These are phyloP conservation scores for Mycena chlorophos DNA, from an alignment of 768 basidiomycete genomes.

Conservation along the genomic window DNA sequence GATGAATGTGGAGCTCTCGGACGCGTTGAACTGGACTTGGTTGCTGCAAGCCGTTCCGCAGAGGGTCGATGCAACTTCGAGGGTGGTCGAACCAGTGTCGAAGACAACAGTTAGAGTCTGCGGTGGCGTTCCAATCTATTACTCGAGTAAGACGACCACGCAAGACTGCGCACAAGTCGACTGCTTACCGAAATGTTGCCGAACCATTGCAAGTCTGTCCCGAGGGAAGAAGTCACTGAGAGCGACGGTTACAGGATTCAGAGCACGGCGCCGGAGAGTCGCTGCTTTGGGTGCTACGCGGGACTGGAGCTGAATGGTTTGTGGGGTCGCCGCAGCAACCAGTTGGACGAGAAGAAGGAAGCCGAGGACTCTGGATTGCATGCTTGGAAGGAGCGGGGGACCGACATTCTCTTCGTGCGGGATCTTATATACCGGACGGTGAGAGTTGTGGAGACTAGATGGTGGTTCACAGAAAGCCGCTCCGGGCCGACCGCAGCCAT, in stretches of 20 bases:
- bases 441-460: too few relatives aligned
- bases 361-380: too few relatives aligned
- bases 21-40: slow-evolving; percentile 48
- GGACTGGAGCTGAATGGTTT: slow-evolving; percentile 15
- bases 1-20: slow-evolving; percentile 52
- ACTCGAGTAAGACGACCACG: slow-evolving; percentile 58
- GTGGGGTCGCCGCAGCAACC: slow-evolving; percentile 7
- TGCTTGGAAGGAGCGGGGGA: too few relatives aligned
- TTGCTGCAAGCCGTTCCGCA: slow-evolving; percentile 31
- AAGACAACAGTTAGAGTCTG: slow-evolving; percentile 53
- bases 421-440: too few relatives aligned
- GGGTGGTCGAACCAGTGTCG: slow-evolving; percentile 49
- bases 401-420: too few relatives aligned
- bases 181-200: too few relatives aligned
- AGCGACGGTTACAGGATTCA: slow-evolving; percentile 42
- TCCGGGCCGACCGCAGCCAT: too few relatives aligned
- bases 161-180: too few relatives aligned
- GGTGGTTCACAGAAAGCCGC: too few relatives aligned
- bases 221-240: slow-evolving; percentile 54
- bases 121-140: slow-evolving; percentile 55
- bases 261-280: slow-evolving; percentile 36
- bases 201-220: slow-evolving; percentile 54
- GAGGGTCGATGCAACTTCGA: slow-evolving; percentile 32
- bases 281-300: slow-evolving; percentile 13
- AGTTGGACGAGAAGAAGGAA: slow-evolving; percentile 11